Conservation (phyloP, 2,329 filamentous ascomycete species). For the Colletotrichum eleusines region DNA sequence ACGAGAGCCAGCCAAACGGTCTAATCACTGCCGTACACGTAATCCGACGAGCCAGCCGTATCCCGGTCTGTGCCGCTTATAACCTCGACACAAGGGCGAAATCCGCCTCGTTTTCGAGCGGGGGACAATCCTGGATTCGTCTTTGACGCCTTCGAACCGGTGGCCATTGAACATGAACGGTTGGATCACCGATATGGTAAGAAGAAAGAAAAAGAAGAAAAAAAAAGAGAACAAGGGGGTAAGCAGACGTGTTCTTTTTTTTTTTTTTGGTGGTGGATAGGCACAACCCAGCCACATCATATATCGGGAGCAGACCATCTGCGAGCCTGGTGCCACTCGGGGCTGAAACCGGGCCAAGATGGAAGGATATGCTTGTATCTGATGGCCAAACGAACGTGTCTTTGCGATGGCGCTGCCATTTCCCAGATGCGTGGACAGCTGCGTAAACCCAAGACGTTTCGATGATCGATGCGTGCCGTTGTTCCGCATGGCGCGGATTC, state of each 20-base stretch:
- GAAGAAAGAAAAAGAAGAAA: too few relatives aligned
- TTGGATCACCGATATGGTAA: neutral
- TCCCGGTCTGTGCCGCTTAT: conserved; percentile 4
- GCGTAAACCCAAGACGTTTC: neutral
- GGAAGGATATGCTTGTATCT: conserved; percentile 2
- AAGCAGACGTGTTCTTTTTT: neutral
- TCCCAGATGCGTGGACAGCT: neutral
- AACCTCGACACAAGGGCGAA: neutral
- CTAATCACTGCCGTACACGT: conserved; percentile 20
- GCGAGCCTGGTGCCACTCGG: neutral
- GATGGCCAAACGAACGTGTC: neutral
- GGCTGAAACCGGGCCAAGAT: neutral
- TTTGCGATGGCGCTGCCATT: conserved; percentile 1
- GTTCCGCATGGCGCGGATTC: neutral
- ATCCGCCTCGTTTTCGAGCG: conserved; percentile 5
- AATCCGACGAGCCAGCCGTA: conserved; percentile 1
- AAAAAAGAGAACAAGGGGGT: too few relatives aligned
- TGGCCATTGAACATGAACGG: too few relatives aligned
- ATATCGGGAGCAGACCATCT: neutral
- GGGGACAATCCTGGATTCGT: neutral
- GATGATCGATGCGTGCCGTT: neutral
- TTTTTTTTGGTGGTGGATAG: too few relatives aligned
- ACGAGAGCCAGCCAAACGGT: neutral
- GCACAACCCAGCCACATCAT: neutral
- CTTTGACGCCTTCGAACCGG: neutral